phyloP scores from a whole-genome alignment of 805 yeast species.

The Schwanniomyces polymorphus region DNA sequence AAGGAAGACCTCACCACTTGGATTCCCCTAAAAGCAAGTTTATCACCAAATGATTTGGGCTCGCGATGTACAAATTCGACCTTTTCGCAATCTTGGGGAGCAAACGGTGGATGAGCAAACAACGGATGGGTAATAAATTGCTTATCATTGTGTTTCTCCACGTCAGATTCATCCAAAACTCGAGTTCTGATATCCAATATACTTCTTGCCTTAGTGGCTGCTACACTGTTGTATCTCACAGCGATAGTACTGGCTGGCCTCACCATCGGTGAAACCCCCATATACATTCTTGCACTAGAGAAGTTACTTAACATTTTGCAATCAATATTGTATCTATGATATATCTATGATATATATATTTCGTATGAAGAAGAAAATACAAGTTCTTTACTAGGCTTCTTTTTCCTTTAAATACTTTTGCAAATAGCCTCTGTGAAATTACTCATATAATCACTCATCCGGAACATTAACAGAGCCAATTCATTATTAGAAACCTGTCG shows the following conservation, averaged over 20 bases:
- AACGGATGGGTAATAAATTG: conserved; percentile 39
- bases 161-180: conserved; percentile 18
- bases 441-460: too few species aligned
- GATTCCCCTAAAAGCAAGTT: conserved; percentile 50
- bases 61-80: conserved; percentile 53
- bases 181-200: conserved; percentile 26
- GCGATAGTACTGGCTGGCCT: background rate
- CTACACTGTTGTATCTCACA: background rate
- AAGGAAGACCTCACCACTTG: conserved; percentile 47
- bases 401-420: too few species aligned
- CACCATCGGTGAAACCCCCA: background rate
- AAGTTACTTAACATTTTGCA: too few species aligned
- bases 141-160: conserved; percentile 28
- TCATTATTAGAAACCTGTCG: too few species aligned
- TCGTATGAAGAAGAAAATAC: too few species aligned
- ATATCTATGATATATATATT: too few species aligned
- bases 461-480: too few species aligned
- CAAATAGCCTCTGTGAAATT: too few species aligned
- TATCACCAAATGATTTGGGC: conserved; percentile 50
- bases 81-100: conserved; percentile 27
- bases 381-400: too few species aligned
- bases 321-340: too few species aligned
- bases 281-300: background rate
- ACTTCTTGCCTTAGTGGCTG: background rate
- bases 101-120: conserved; percentile 35